These are phyloP conservation scores for Penicillium sp. DNA, from an alignment of 2,329 filamentous ascomycete species.

Conservation along the genomic window DNA sequence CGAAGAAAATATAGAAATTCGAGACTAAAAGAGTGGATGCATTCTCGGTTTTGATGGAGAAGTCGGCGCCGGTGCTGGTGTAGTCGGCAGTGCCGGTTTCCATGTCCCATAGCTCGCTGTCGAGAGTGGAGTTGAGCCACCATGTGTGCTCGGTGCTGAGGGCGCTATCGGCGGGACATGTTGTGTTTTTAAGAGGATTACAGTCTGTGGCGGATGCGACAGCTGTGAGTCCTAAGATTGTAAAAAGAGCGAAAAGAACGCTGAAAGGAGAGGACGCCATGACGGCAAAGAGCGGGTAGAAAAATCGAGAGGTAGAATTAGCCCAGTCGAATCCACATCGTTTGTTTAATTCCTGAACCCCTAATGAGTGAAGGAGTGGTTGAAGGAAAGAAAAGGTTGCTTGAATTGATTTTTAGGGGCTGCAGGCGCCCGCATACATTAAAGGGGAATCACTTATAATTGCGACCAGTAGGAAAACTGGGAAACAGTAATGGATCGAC, in stretches of 20 bases:
- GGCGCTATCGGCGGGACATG: conserved; percentile 71
- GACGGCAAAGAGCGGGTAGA: neutral
- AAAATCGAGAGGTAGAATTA: neutral
- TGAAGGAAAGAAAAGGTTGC: neutral
- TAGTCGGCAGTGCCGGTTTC: conserved; percentile 66
- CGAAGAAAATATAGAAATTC: conserved; percentile 84
- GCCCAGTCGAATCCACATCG: neutral
- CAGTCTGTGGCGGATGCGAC: conserved; percentile 59
- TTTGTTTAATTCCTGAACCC: neutral
- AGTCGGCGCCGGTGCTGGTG: conserved; percentile 64
- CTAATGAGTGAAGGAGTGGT: neutral
- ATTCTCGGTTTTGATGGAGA: conserved; percentile 64
- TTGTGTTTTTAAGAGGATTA: conserved; percentile 66
- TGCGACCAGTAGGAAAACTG: neutral
- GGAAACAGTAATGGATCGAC: neutral
- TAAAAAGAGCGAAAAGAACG: neutral
- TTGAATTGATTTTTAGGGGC: neutral
- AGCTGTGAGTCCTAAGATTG: neutral
- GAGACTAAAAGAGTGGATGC: conserved; percentile 79
- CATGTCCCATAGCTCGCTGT: conserved; percentile 59
- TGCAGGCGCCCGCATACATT: neutral
- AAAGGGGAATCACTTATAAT: neutral
- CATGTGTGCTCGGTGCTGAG: conserved; percentile 64
- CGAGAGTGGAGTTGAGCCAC: conserved; percentile 63
- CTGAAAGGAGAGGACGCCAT: neutral